Evolutionary conservation across 2,329 filamentous ascomycete genomes (phyloP).

Genomic region (Penicillium psychrosexuale): DNA sequence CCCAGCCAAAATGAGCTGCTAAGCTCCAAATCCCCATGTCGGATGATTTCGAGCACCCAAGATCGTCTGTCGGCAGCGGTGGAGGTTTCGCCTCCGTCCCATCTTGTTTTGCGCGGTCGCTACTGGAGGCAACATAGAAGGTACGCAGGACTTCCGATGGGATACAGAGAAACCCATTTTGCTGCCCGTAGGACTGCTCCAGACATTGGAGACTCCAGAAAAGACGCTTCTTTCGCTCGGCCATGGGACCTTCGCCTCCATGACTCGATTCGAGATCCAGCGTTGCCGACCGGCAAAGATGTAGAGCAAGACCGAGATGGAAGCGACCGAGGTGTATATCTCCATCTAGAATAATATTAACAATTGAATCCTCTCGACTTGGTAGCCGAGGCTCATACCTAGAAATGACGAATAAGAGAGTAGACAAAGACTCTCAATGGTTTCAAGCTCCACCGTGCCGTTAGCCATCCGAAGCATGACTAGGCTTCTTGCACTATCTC

Average conservation of each 20-base stretch:
- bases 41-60: slow-evolving; percentile 41
- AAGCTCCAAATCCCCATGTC: slow-evolving; percentile 53
- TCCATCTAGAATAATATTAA: slow-evolving; percentile 41
- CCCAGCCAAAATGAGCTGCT: slow-evolving; percentile 50
- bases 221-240: slow-evolving; percentile 49
- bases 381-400: slow-evolving; percentile 32
- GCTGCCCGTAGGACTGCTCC: slow-evolving; percentile 51
- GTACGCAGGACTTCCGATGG: slow-evolving; percentile 44
- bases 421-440: slow-evolving; percentile 52
- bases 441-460: slow-evolving; percentile 50
- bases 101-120: slow-evolving; percentile 17
- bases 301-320: slow-evolving; percentile 50
- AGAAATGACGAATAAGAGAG: slow-evolving; percentile 52
- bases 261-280: slow-evolving; percentile 47
- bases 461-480: slow-evolving; percentile 52
- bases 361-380: not conserved
- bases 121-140: slow-evolving; percentile 26
- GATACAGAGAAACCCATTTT: slow-evolving; percentile 44
- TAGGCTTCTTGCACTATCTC: slow-evolving; percentile 37
- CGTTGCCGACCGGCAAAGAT: slow-evolving; percentile 52
- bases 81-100: slow-evolving; percentile 39
- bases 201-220: slow-evolving; percentile 54
- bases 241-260: slow-evolving; percentile 30
- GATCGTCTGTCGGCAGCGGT: slow-evolving; percentile 45
- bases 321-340: slow-evolving; percentile 51